Evolutionary conservation across 2,329 filamentous ascomycete species (phyloP), one percentile per base, ranked within the genome.

Genomic region (Cytospora mali): DNA sequence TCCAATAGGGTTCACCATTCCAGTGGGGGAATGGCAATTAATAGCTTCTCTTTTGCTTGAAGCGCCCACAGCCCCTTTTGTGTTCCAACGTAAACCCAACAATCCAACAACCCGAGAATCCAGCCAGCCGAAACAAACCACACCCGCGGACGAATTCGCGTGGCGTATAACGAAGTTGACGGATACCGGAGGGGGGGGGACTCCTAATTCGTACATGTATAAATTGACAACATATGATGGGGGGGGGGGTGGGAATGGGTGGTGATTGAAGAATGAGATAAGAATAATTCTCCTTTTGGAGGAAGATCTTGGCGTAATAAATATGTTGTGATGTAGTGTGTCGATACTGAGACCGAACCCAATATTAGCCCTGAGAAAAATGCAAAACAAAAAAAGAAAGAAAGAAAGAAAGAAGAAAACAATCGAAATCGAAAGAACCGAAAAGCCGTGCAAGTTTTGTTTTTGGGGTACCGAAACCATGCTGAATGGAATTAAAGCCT

Each of bases 231-330:
- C n/a, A n/a, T n/a, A n/a, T n/a, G n/a, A n/a, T n/a, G n/a, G n/a
- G n/a, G n/a, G n/a, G n/a, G n/a, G n/a, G n/a, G n/a, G n/a, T n/a
- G n/a, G n/a, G n/a, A n/a, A n/a, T n/a, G n/a, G n/a, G 49, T 11
- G n/a, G n/a, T 42, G 14, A 59, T 59, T 49, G 53, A 29, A 53
- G 31, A 59, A 48, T 53, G 33, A 35, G 39, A 55, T 49, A 54
- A 49, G 27, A 35, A 60, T 55, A 49, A 23, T 51, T 35, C 2
- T 27, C 49, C 51, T 27, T 16, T 29, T 21, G n/a, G 42, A n/a
- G 6, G 42, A 13, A 46, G 6, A 46, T 46, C 5, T 46, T 46
- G 58, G 58, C 49, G 58, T 35, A 60, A 18, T 60, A 49, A 33
- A 49, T 60, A 60, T 60, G 50, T 11, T 35, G 50, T 48, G 58